These are phyloP conservation scores for Sphagnurus paluster DNA, from an alignment of 1,284 basidiomycete species.

Conservation along the genomic window DNA sequence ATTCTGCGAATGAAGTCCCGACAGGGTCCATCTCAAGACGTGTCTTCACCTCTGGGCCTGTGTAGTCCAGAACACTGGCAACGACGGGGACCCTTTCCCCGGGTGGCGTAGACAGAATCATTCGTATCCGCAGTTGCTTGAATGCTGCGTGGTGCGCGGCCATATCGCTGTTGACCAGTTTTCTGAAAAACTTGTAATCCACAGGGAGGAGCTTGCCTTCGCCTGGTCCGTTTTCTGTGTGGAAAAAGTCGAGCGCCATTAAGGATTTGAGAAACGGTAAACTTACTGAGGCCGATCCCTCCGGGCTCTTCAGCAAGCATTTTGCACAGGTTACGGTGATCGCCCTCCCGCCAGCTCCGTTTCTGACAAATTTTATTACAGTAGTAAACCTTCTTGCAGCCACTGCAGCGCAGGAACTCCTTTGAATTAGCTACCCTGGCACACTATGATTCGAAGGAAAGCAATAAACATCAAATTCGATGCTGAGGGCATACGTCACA, in stretches of 20 bases:
- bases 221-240: neutral
- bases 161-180: neutral
- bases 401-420: constrained; percentile 3
- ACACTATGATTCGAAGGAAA: neutral
- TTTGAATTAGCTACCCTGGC: neutral
- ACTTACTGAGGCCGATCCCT: neutral
- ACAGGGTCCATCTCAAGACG: neutral
- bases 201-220: neutral
- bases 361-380: constrained; percentile 2
- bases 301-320: neutral
- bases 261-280: neutral
- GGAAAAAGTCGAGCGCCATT: neutral
- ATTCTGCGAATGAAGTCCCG: neutral
- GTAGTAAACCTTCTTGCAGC: constrained; percentile 2
- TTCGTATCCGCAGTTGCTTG: neutral
- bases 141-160: neutral
- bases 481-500: neutral
- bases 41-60: neutral
- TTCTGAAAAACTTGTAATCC: constrained; percentile 2
- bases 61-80: constrained; percentile 5
- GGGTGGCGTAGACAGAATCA: neutral
- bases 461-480: neutral
- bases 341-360: neutral
- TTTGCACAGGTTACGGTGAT: constrained; percentile 2
- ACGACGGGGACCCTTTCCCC: neutral